These are phyloP conservation scores for Entomortierella beljakovae DNA, from an alignment of 192 early-diverging fungal species.

Conservation along the genomic window DNA sequence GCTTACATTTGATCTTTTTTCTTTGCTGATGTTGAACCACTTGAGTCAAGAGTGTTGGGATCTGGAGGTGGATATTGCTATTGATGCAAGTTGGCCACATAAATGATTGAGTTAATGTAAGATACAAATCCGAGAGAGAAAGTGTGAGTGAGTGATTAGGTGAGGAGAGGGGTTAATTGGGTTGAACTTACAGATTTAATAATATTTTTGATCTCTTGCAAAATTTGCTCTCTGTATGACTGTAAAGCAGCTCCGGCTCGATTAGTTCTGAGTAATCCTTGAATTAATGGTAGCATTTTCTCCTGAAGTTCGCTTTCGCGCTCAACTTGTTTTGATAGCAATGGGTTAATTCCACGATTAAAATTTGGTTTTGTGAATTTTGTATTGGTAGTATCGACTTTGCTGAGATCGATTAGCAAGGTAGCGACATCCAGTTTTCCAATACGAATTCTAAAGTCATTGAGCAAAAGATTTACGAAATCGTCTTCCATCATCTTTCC, in stretches of 20 bases:
- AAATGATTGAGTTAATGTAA: background rate
- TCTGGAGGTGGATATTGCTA: constrained; percentile 59
- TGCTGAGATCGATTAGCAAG: constrained; percentile 34
- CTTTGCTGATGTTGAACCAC: constrained; percentile 20
- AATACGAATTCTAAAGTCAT: constrained; percentile 69
- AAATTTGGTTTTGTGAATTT: constrained; percentile 48
- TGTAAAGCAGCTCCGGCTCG: constrained; percentile 75
- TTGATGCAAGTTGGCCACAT: background rate
- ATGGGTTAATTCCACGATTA: constrained; percentile 41
- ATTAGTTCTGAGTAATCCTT: constrained; percentile 83
- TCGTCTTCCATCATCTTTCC: constrained; percentile 82
- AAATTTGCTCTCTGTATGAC: constrained; percentile 79
- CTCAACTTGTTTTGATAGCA: constrained; percentile 40
- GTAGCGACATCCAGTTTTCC: constrained; percentile 61
- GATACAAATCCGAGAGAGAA: background rate
- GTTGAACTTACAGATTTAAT: constrained; percentile 76
- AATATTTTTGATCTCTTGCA: constrained; percentile 80
- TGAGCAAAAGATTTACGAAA: constrained; percentile 70
- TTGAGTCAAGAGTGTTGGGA: constrained; percentile 1
- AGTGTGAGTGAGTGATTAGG: background rate
- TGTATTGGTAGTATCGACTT: constrained; percentile 48
- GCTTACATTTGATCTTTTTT: constrained; percentile 52
- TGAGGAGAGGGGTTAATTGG: background rate
- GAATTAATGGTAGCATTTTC: constrained; percentile 77
- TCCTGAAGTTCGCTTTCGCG: constrained; percentile 57